Evolutionary conservation across 306 rosid species (phyloP), one percentile per base, ranked within the genome.

Genomic region (Fagus sylvatica): DNA sequence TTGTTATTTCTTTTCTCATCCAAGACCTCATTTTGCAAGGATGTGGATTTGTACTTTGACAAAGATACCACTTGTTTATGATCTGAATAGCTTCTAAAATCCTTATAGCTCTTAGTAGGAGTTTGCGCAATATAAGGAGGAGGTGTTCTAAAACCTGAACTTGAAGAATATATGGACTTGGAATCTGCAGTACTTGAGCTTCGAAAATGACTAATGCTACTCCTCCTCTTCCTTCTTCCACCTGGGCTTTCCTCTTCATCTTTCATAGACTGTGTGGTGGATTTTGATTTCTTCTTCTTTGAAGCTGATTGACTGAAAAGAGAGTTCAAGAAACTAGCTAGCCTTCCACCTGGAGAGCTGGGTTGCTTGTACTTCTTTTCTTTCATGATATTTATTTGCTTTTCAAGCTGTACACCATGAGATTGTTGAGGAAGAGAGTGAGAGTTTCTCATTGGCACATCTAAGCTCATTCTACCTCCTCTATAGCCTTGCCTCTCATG

Each of bases 261-360:
- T 74, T 93, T 93, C 93, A 81, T 85, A 48, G 98, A 89, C 74
- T 88, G 91, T n/a, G 85, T 51, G 16, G 87, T 74, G 7, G 93
- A 88, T 33, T 92, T 92, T 15, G 97, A 84, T 60, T 95, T 93
- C 93, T 92, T 94, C 91, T 94, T 95, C 87, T 87, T 94, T 0
- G 96, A 89, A 33, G 85, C 73, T n/a, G 98, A 88, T 80, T 95
- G 98, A 72, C 77, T 95, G 89, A 95, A 95, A 33, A 95, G 92
- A 2, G 98, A 92, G 54, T 95, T 95, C 86, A 95, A 77, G 90
- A 95, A 95, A 85, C 93, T 95, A 30, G 98, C 98, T 4, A 95
- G 88, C 46, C 89, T 87, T 33, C 99, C 99, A 56, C 98, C 98
- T 0, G 99, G 99, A 12, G 99, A 95, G 75, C 96, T 95, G 8